Percentiles rank a stretch among this genome's conserved stretches.
Evolutionary conservation across 23 red algal genomes (phyloP).

Genomic region (Gracilaria vermiculophylla): DNA sequence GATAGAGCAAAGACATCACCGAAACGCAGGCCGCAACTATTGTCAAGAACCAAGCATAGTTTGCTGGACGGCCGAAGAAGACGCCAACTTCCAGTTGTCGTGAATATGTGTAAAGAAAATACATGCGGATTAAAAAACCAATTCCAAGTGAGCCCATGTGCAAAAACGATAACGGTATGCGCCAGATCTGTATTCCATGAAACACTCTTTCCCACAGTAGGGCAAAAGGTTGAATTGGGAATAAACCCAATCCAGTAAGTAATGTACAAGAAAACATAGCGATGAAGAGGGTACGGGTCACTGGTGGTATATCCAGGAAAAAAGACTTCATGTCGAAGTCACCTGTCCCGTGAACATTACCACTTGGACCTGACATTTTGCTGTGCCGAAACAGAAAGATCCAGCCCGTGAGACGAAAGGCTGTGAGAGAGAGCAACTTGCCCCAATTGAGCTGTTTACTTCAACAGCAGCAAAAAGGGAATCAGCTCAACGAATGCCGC

Average conservation of each 20-base stretch:
- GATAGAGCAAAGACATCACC: not conserved
- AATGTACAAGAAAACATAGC: slow-evolving; percentile 66
- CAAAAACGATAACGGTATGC: slow-evolving; percentile 64
- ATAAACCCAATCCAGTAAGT: slow-evolving; percentile 52
- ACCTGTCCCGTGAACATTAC: slow-evolving; percentile 40
- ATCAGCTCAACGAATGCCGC: too few relatives aligned
- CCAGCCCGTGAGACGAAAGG: not conserved
- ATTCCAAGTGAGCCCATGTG: slow-evolving; percentile 75
- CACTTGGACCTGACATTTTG: slow-evolving; percentile 54
- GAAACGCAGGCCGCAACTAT: slow-evolving; percentile 34
- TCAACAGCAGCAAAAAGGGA: too few relatives aligned
- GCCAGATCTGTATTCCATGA: slow-evolving; percentile 77
- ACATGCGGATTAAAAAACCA: slow-evolving; percentile 77
- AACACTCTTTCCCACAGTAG: slow-evolving; percentile 67
- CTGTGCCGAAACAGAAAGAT: not conserved
- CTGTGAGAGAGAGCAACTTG: not conserved
- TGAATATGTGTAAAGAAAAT: slow-evolving; percentile 87
- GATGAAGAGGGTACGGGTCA: slow-evolving; percentile 70
- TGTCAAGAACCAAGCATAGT: slow-evolving; percentile 80
- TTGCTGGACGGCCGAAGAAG: slow-evolving; percentile 76
- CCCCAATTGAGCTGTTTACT: too few relatives aligned
- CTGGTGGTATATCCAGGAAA: slow-evolving; percentile 72
- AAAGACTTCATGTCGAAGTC: slow-evolving; percentile 71
- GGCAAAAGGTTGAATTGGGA: slow-evolving; percentile 43
- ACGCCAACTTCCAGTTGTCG: slow-evolving; percentile 77